These are phyloP conservation scores for Phyllachora maydis DNA, from an alignment of 2,329 filamentous ascomycete species.

Conservation along the genomic window DNA sequence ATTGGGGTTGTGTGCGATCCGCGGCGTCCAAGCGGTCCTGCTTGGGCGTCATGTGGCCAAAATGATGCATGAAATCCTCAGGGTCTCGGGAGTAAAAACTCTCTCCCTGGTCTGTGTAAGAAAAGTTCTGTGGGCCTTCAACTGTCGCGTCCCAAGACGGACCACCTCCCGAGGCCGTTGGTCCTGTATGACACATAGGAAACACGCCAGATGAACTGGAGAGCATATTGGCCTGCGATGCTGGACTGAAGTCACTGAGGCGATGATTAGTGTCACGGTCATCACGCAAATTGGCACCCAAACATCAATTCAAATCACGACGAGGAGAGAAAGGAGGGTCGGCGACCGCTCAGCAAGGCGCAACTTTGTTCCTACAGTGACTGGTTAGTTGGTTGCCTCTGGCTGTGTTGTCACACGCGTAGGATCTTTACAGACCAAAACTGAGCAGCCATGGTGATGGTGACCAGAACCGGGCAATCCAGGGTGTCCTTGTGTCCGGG, in stretches of 20 bases:
- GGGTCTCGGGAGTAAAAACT: constrained; percentile 26
- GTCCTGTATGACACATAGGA: constrained; percentile 39
- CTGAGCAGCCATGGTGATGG: too few relatives aligned
- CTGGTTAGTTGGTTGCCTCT: too few relatives aligned
- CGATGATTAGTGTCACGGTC: constrained; percentile 33
- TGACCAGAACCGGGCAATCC: too few relatives aligned
- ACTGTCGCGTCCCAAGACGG: constrained; percentile 32
- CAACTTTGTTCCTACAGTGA: constrained; percentile 40
- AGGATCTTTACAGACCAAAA: too few relatives aligned
- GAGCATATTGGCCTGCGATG: constrained; percentile 28
- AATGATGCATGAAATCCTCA: constrained; percentile 32
- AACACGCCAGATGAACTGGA: constrained; percentile 28
- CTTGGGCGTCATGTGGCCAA: constrained; percentile 32
- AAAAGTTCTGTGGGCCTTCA: constrained; percentile 40
- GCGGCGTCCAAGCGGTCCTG: constrained; percentile 23
- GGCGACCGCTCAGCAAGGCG: constrained; percentile 16
- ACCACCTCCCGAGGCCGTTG: constrained; percentile 31
- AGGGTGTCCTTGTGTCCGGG: too few relatives aligned
- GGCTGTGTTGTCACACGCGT: too few relatives aligned
- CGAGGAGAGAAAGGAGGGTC: constrained; percentile 10
- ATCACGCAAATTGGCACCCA: constrained; percentile 22
- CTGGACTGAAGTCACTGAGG: constrained; percentile 35
- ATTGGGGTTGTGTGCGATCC: constrained; percentile 25
- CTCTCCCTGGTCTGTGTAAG: constrained; percentile 27
- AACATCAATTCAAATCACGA: constrained; percentile 12